Evolutionary conservation across 768 basidiomycete genomes (phyloP).

Genomic region (Nevesoporus exiguus): DNA sequence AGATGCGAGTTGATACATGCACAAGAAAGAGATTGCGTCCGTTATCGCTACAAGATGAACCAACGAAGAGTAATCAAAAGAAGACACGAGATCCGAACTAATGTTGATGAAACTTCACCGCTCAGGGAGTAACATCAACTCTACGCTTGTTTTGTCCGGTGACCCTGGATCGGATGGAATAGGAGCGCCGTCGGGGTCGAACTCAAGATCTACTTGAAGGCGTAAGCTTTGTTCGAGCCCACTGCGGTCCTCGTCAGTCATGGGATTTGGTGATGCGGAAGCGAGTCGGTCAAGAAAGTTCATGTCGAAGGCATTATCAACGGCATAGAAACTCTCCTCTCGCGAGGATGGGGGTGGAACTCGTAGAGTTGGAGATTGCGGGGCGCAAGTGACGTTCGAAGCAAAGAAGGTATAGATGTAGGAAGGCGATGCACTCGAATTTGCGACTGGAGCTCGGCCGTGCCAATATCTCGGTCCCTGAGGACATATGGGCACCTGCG

Average conservation of each 20-base stretch:
- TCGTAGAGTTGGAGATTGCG: constrained; percentile 9
- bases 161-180: constrained; percentile 38
- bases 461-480: constrained; percentile 46
- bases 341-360: not conserved
- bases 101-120: constrained; percentile 30
- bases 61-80: constrained; percentile 3
- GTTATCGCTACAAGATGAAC: constrained; percentile 15
- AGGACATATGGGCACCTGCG: constrained; percentile 31
- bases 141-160: constrained; percentile 40
- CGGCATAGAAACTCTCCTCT: constrained; percentile 21
- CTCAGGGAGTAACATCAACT: constrained; percentile 43
- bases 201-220: constrained; percentile 17
- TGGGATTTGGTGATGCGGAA: constrained; percentile 35
- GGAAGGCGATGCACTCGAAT: constrained; percentile 16
- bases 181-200: constrained; percentile 46
- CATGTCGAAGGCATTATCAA: constrained; percentile 31
- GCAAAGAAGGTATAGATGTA: constrained; percentile 49
- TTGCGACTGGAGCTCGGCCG: constrained; percentile 14
- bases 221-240: constrained; percentile 12
- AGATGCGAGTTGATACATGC: constrained; percentile 20
- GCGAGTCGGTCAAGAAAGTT: constrained; percentile 41
- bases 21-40: constrained; percentile 19
- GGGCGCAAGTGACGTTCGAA: constrained; percentile 38
- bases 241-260: constrained; percentile 34
- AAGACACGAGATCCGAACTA: not conserved